Percentiles rank a stretch among this genome's conserved stretches.
These are phyloP conservation scores for Sphaerobolus stellatus DNA, from an alignment of 1,284 basidiomycete genomes.

Conservation along the genomic window DNA sequence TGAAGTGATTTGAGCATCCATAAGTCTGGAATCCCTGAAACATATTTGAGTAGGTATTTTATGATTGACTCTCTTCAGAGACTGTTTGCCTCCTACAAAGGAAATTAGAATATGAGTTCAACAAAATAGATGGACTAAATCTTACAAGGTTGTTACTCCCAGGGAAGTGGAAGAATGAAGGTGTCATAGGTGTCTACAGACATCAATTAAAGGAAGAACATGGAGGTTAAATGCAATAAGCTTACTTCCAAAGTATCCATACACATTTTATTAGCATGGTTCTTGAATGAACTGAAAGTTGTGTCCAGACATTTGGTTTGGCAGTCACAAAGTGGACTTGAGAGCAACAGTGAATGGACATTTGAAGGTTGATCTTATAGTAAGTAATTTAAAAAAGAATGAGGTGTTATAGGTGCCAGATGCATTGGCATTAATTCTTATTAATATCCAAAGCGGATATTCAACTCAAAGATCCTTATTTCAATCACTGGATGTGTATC, in stretches of 20 bases:
- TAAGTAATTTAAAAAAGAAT: constrained; percentile 51
- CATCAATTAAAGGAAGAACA: not conserved
- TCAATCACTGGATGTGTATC: too few species aligned
- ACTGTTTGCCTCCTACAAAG: constrained; percentile 3
- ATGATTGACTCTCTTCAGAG: not conserved
- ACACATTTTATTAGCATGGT: constrained; percentile 61
- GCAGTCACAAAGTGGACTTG: constrained; percentile 32
- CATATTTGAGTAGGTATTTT: not conserved
- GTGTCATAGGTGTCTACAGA: constrained; percentile 46
- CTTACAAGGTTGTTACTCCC: constrained; percentile 58
- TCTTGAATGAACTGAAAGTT: constrained; percentile 56
- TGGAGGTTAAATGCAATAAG: not conserved
- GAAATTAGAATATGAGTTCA: constrained; percentile 2
- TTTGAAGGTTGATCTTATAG: constrained; percentile 40
- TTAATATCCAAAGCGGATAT: not conserved
- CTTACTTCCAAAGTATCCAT: constrained; percentile 56
- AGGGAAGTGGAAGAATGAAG: constrained; percentile 67
- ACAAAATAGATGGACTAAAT: not conserved
- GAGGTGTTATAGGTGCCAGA: constrained; percentile 62
- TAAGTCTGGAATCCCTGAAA: too few species aligned
- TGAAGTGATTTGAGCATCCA: too few species aligned
- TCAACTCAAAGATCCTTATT: not conserved
- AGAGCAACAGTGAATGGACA: constrained; percentile 48
- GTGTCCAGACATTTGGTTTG: constrained; percentile 46
- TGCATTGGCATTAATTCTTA: constrained; percentile 63